Percentiles rank a stretch among this genome's conserved stretches.
phyloP scores from a whole-genome alignment of 169 alveolate genomes.

The Cryptosporidium sp. region DNA sequence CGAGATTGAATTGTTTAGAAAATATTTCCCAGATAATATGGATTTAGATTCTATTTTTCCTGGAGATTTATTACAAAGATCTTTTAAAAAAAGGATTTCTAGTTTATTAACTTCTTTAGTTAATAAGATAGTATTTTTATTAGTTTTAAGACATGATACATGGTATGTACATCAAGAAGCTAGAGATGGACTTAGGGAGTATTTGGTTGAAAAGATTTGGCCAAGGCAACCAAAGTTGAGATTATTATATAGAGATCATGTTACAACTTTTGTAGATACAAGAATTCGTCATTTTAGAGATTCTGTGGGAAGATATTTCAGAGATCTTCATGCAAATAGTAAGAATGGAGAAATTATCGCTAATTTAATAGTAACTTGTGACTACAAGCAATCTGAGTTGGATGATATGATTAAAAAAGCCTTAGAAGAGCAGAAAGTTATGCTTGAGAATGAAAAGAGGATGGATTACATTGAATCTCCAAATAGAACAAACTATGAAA shows the following conservation, averaged over 20 bases:
- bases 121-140: slow-evolving; percentile 56
- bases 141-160: slow-evolving; percentile 60
- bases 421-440: slow-evolving; percentile 29
- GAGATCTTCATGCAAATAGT: slow-evolving; percentile 73
- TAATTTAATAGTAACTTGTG: slow-evolving; percentile 72
- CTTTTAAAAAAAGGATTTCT: slow-evolving; percentile 68
- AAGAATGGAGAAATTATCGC: slow-evolving; percentile 47
- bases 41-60: slow-evolving; percentile 68
- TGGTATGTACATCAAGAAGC: slow-evolving; percentile 76
- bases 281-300: slow-evolving; percentile 72
- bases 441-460: slow-evolving; percentile 31
- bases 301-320: slow-evolving; percentile 71
- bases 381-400: slow-evolving; percentile 54
- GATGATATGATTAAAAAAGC: slow-evolving; percentile 68
- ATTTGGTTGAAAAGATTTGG: slow-evolving; percentile 61
- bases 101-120: slow-evolving; percentile 57
- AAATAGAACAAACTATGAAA: background rate
- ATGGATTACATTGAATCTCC: slow-evolving; percentile 21
- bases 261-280: slow-evolving; percentile 72
- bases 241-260: slow-evolving; percentile 56
- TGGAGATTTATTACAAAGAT: slow-evolving; percentile 56
- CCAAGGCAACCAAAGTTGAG: slow-evolving; percentile 73
- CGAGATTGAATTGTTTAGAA: slow-evolving; percentile 60
- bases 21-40: slow-evolving; percentile 46
- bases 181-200: slow-evolving; percentile 70